Percentiles rank a stretch among this genome's conserved stretches.
phyloP scores from a whole-genome alignment of 768 basidiomycete genomes.

The Mycena galericulata region DNA sequence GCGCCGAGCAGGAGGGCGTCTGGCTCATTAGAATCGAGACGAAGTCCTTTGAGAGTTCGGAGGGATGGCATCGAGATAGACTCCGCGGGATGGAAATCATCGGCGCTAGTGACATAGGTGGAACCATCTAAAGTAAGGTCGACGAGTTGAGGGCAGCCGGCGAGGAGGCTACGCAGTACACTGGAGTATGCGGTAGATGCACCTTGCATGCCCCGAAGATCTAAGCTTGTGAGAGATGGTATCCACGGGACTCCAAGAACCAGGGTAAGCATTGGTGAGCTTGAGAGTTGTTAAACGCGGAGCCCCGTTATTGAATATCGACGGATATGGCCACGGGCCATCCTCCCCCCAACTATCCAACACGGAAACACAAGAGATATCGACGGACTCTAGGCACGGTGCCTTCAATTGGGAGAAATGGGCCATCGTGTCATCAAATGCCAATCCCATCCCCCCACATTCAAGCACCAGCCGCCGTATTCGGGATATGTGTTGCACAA shows the following conservation, averaged over 20 bases:
- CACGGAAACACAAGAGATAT: background rate
- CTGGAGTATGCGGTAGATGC: background rate
- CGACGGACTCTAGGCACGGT: constrained; percentile 18
- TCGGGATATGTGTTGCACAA: background rate
- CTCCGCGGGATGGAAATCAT: background rate
- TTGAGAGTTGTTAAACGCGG: constrained; percentile 17
- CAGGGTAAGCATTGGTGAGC: background rate
- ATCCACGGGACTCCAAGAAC: background rate
- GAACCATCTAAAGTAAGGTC: constrained; percentile 13
- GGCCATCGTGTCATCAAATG: background rate
- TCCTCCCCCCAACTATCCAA: background rate
- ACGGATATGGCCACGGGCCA: background rate
- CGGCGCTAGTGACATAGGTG: background rate
- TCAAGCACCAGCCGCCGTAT: constrained; percentile 15
- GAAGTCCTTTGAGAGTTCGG: background rate
- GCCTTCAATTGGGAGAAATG: background rate
- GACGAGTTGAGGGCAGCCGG: background rate
- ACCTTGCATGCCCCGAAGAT: background rate
- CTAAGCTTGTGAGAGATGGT: background rate
- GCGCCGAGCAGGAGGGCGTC: background rate
- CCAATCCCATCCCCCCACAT: constrained; percentile 4
- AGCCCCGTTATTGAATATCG: constrained; percentile 8
- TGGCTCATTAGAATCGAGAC: background rate
- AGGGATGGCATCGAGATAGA: background rate
- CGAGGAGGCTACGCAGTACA: background rate